phyloP scores from a whole-genome alignment of 2,329 filamentous ascomycete genomes.

The Whalleya microplaca region DNA sequence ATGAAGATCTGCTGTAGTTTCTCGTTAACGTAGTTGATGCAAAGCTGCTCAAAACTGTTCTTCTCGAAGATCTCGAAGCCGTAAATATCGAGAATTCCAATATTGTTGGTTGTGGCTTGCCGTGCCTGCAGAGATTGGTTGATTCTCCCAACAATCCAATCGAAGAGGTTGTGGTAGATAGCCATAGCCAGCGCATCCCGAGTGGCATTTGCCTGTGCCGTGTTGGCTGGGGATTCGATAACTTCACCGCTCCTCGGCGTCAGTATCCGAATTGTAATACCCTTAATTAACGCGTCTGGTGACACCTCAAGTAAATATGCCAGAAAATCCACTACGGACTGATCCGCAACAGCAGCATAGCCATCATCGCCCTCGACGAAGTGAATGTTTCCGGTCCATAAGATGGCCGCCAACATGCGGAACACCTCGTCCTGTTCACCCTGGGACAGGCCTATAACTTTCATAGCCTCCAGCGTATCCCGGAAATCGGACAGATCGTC shows the following conservation, averaged over 20 bases:
- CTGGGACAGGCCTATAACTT: conserved; percentile 85
- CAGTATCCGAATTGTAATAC: conserved; percentile 86
- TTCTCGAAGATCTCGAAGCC: conserved; percentile 99
- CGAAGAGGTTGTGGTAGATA: conserved; percentile 97
- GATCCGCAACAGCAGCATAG: conserved; percentile 84
- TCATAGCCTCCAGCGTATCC: conserved; percentile 94
- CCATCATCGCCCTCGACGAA: conserved; percentile 89
- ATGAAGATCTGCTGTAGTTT: conserved; percentile 99
- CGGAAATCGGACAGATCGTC: conserved; percentile 88
- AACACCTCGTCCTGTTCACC: conserved; percentile 95
- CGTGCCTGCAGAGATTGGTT: conserved; percentile 85
- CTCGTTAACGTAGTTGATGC: conserved; percentile 99
- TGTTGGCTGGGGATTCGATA: conserved; percentile 80
- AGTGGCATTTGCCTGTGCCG: conserved; percentile 81
- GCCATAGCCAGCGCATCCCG: conserved; percentile 91
- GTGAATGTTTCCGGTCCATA: conserved; percentile 94
- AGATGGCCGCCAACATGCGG: conserved; percentile 85
- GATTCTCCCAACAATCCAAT: conserved; percentile 95
- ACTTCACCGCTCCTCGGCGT: conserved; percentile 68
- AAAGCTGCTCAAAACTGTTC: conserved; percentile 98
- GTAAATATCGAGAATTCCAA: conserved; percentile 98
- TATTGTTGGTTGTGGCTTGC: conserved; percentile 76
- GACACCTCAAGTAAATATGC: conserved; percentile 93
- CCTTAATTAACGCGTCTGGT: conserved; percentile 77
- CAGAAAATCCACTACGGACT: conserved; percentile 91